Evolutionary conservation across 2,329 filamentous ascomycete species (phyloP), one percentile per base, ranked within the genome.

Genomic region (Harringtonia aguacate): DNA sequence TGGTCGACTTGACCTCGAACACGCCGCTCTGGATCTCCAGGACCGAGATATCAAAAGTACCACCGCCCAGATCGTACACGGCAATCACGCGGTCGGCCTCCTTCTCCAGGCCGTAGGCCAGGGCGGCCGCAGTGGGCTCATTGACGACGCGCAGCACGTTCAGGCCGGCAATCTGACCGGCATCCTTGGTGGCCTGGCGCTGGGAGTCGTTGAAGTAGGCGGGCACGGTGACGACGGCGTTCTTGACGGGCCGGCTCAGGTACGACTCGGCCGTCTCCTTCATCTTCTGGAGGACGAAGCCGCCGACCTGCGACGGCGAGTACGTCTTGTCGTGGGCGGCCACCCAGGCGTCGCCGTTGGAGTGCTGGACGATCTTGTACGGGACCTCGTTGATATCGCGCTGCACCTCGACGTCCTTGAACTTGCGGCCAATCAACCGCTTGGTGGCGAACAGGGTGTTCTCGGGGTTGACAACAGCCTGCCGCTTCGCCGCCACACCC

Each of bases 161-260:
- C 52, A 98, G 82, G 58, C 90, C 92, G 61, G 90, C 74, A 63
- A 98, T 98, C 66, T 89, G 85, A 82, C 92, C 92, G 55, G 92
- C 92, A 64, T 97, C 92, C 83, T 97, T 97, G 73, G 92, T 98
- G 55, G 92, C 86, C 73, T 97, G 92, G 73, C 92, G 85, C 77
- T 98, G 92, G 78, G 94, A 95, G 81, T 98, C 92, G 79, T 97
- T 97, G 86, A 98, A 98, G 80, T 98, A 98, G 64, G 92, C 92
- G 47, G 92, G 92, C 47, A 97, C 92, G 51, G 92, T 98, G 69
- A 98, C 89, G 66, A 98, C 92, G 53, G 92, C 92, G 81, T 97
- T 97, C 73, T 92, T 82, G 61, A 97, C 89, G 76, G 92, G 94
- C 84, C 94, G 95, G 69, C 88, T 92, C 59, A 98, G 81, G 80